Conservation (phyloP, 2,329 filamentous ascomycete species). For the Niveomyces coronatus region DNA sequence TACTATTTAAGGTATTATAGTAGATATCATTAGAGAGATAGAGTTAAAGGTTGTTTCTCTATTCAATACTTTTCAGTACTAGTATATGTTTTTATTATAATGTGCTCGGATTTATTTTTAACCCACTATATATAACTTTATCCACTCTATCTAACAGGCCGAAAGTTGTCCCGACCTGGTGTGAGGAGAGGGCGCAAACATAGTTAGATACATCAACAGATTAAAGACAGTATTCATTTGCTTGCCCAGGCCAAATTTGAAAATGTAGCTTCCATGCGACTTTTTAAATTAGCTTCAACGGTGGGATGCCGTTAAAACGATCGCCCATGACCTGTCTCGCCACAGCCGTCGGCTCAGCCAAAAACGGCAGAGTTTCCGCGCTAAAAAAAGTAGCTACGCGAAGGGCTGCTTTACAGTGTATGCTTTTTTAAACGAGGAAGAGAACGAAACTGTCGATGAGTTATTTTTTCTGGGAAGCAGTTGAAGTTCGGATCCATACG, state of each 20-base stretch:
- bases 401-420: background rate
- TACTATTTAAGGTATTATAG: too few relatives aligned
- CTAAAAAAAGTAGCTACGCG: background rate
- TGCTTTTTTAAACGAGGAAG: background rate
- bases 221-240: background rate
- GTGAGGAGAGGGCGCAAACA: background rate
- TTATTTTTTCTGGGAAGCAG: background rate
- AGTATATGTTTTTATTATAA: too few relatives aligned
- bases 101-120: too few relatives aligned
- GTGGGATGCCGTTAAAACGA: background rate
- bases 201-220: background rate
- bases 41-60: too few relatives aligned
- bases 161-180: background rate
- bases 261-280: background rate
- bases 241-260: background rate
- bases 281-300: background rate
- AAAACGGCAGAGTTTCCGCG: background rate
- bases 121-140: too few relatives aligned
- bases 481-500: background rate
- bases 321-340: background rate
- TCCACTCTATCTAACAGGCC: too few relatives aligned
- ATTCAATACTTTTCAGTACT: too few relatives aligned
- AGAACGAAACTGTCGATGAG: background rate
- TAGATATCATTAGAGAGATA: too few relatives aligned
- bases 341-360: background rate